Evolutionary conservation across 2,329 filamentous ascomycete genomes (phyloP), one percentile per base, ranked within the genome.

Genomic region (Trichophyton schoenleinii): DNA sequence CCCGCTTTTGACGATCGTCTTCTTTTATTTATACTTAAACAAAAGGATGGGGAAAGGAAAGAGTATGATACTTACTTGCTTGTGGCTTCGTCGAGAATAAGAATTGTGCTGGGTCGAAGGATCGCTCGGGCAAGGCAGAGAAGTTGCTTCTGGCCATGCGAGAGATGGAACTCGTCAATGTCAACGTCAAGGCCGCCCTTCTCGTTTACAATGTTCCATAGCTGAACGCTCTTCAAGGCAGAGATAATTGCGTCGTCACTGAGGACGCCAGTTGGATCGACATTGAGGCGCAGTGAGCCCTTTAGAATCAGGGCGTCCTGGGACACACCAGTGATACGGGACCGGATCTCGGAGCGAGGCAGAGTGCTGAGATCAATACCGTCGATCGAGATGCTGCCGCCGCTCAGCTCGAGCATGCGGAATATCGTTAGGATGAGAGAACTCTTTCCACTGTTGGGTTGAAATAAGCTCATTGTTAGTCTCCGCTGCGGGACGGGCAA

Each of bases 101-200:
- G 69, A 60, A 78, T 72, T 25, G 72, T 75, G 58, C 74, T 72
- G 7, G 71, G 68, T 7, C 79, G 72, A 6, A 87, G 69, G 18
- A 87, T 75, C 0, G 83, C 84, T 0, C 84, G 72, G 0, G 81
- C 84, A 0, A 88, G 76, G 64, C 80, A 83, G 65, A 88, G 85
- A 0, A 87, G 75, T 66, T 87, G 85, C 52, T 79, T 79, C 69
- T 87, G 84, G 0, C 85, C 85, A 38, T 80, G 78, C 3, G 78
- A 80, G 4, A 85, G 73, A 58, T 76, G 73, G 5, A 80, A 75
- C 1, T 77, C 71, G n/a, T 75, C 74, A 64, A 86, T 76, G 1
- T 74, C 70, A 1, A 70, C 69, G 63, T 74, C 71, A 1, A 78
- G 65, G 7, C 68, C 71, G 4, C 75, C 76, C 60, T 75, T 73